Conservation (phyloP, 768 basidiomycete species). For the Suillus brevipes region DNA sequence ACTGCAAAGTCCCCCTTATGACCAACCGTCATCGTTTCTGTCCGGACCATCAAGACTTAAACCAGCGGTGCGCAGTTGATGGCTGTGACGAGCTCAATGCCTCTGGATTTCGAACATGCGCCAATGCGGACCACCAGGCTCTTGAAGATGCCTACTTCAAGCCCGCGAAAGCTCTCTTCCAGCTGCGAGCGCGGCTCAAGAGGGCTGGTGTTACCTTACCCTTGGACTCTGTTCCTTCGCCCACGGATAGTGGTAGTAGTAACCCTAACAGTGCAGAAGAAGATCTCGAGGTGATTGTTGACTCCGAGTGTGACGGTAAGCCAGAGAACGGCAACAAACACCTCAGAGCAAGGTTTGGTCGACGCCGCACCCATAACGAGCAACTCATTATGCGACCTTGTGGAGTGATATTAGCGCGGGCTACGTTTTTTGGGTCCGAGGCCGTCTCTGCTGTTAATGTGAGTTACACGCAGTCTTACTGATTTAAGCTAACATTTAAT, state of each 20-base stretch:
- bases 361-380: constrained; percentile 28
- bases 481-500: background rate
- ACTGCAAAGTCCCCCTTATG: constrained; percentile 25
- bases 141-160: constrained; percentile 23
- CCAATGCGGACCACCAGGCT: constrained; percentile 19
- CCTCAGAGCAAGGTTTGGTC: constrained; percentile 21
- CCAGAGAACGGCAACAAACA: constrained; percentile 13
- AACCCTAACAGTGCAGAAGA: background rate
- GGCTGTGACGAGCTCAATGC: constrained; percentile 16
- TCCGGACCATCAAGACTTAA: constrained; percentile 15
- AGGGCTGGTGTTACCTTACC: constrained; percentile 12
- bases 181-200: constrained; percentile 19
- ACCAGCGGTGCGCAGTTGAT: constrained; percentile 21
- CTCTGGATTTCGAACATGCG: constrained; percentile 23
- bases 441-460: constrained; percentile 21
- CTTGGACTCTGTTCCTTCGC: constrained; percentile 7
- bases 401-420: constrained; percentile 25
- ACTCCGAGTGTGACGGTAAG: constrained; percentile 13
- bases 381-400: constrained; percentile 28
- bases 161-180: constrained; percentile 26
- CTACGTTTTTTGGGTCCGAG: constrained; percentile 30
- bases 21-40: constrained; percentile 25
- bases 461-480: background rate
- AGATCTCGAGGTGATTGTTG: background rate
- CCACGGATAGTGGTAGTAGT: background rate